phyloP scores from a whole-genome alignment of 805 yeast genomes.

The Suhomyces sp. region DNA sequence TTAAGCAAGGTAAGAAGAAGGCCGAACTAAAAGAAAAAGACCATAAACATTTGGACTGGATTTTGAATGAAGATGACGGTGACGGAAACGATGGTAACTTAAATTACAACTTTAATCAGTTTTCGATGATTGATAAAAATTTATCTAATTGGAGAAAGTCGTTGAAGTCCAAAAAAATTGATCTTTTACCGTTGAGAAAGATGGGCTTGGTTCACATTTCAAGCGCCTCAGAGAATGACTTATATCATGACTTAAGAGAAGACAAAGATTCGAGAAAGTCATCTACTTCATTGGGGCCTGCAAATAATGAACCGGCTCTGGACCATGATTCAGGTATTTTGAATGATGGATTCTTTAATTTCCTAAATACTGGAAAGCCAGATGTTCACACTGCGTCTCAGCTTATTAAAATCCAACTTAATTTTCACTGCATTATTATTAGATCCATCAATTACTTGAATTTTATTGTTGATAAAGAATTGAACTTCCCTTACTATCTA shows the following conservation, averaged over 20 bases:
- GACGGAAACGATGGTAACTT: conserved; percentile 49
- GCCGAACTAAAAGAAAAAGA: conserved; percentile 22
- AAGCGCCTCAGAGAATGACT: conserved; percentile 20
- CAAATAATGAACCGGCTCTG: not conserved
- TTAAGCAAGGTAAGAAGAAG: conserved; percentile 23
- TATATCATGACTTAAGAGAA: conserved; percentile 30
- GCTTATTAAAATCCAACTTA: conserved; percentile 43
- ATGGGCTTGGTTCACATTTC: conserved; percentile 32
- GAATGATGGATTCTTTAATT: conserved; percentile 21
- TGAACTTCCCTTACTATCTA: conserved; percentile 32
- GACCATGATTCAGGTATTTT: conserved; percentile 10
- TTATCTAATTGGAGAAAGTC: conserved; percentile 41
- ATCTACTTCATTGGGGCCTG: conserved; percentile 3
- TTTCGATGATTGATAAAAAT: conserved; percentile 42
- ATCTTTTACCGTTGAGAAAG: conserved; percentile 16
- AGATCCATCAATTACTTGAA: conserved; percentile 43
- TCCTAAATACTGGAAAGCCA: conserved; percentile 32
- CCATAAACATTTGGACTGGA: conserved; percentile 36
- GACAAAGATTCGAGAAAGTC: conserved; percentile 10
- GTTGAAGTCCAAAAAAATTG: conserved; percentile 28
- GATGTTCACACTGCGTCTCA: conserved; percentile 39
- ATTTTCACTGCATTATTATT: conserved; percentile 43
- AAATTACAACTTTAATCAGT: conserved; percentile 45
- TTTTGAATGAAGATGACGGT: conserved; percentile 46
- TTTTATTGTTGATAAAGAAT: conserved; percentile 43